A percentile compares a stretch with the other conserved stretches of the same genome.
These are phyloP conservation scores for Tanacetum coccineum DNA, from an alignment of 129 eudicot species.

Conservation along the genomic window DNA sequence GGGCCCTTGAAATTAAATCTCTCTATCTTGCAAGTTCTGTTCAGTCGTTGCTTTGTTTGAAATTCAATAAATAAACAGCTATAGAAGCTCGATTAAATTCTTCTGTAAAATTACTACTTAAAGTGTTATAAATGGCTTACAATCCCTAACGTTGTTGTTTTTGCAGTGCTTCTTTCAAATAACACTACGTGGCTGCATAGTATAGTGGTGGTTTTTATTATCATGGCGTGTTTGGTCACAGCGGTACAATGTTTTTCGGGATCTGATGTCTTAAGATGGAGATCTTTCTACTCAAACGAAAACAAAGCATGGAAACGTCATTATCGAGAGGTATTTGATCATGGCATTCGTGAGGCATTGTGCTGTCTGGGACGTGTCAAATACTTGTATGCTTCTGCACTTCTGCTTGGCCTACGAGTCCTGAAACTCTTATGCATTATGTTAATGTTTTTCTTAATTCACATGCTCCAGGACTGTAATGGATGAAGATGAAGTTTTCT, in stretches of 20 bases:
- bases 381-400: slow-evolving; percentile 54
- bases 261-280: slow-evolving; percentile 72
- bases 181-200: slow-evolving; percentile 33
- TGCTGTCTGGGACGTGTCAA: slow-evolving; percentile 78
- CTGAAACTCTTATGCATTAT: not conserved
- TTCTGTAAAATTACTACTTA: no score
- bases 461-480: slow-evolving; percentile 35
- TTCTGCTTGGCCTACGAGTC: slow-evolving; percentile 14
- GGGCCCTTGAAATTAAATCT: slow-evolving; percentile 2
- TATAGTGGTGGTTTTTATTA: slow-evolving; percentile 34
- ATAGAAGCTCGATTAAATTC: no score
- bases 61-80: no score
- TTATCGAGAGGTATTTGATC: slow-evolving; percentile 71
- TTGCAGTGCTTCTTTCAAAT: slow-evolving; percentile 40
- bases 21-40: not conserved
- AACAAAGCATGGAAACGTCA: slow-evolving; percentile 68
- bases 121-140: slow-evolving; percentile 13
- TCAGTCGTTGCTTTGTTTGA: no score
- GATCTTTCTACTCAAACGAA: slow-evolving; percentile 59
- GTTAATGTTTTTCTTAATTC: slow-evolving; percentile 6
- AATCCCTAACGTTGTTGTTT: slow-evolving; percentile 15
- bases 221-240: slow-evolving; percentile 45
- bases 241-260: slow-evolving; percentile 56
- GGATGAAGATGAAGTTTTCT: slow-evolving; percentile 76
- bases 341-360: slow-evolving; percentile 80